Conservation (phyloP, 202 grass and related monocot genomes). For the Cymbopogon flexuosus region DNA sequence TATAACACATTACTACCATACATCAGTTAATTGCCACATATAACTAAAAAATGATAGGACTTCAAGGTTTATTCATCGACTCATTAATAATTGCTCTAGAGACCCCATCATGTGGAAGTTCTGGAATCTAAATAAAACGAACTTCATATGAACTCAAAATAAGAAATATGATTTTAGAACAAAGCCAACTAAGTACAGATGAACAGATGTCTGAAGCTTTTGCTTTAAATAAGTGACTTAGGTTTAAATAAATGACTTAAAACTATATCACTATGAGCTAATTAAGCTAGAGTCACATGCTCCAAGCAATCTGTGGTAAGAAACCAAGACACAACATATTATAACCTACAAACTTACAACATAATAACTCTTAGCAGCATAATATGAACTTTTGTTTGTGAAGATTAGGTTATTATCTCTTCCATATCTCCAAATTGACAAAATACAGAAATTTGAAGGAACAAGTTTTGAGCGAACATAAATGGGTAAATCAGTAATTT, state of each 20-base stretch:
- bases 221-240: neutral
- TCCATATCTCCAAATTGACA: neutral
- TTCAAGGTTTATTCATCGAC: neutral
- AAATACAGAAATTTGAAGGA: neutral
- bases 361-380: neutral
- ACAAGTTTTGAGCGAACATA: neutral
- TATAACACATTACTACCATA: neutral
- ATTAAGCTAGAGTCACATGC: neutral
- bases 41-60: neutral
- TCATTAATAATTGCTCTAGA: neutral
- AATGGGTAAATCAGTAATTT: neutral
- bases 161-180: neutral
- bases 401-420: neutral
- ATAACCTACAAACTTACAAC: neutral
- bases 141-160: neutral
- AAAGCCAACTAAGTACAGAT: neutral
- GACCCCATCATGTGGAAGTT: neutral
- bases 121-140: neutral
- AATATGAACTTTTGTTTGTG: neutral
- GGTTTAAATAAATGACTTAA: neutral
- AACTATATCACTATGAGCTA: neutral
- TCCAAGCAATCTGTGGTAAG: neutral
- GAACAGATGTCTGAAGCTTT: neutral
- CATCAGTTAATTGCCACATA: neutral
- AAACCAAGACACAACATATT: neutral